Evolutionary conservation across 2,329 filamentous ascomycete species (phyloP).

Genomic region (Colletotrichum filicis): DNA sequence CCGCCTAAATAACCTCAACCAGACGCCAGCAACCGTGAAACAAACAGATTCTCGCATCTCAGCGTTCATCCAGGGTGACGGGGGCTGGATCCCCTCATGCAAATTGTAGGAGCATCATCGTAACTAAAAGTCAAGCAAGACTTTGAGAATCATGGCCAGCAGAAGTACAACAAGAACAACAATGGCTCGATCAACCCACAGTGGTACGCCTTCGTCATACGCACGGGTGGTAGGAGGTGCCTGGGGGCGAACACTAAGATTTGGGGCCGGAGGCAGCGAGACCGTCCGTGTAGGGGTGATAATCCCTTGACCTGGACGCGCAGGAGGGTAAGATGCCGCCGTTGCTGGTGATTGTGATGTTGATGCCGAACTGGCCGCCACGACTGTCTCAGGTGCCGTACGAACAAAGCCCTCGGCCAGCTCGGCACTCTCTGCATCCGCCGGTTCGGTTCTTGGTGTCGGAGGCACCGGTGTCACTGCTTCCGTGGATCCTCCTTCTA

Average conservation of each 20-base stretch:
- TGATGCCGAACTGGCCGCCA: not conserved
- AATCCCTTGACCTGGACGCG: constrained; percentile 40
- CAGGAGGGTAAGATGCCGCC: constrained; percentile 7
- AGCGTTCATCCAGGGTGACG: not conserved
- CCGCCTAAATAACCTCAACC: not conserved
- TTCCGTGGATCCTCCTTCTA: not conserved
- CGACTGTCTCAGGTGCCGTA: constrained; percentile 49
- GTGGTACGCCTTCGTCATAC: constrained; percentile 64
- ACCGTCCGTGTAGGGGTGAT: constrained; percentile 43
- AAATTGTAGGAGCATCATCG: not conserved
- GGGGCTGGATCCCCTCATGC: not conserved
- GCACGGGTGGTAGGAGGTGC: constrained; percentile 11
- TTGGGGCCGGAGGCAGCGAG: constrained; percentile 39
- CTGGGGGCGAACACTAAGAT: constrained; percentile 18
- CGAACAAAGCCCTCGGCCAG: constrained; percentile 69
- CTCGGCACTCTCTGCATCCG: constrained; percentile 56
- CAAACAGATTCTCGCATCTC: not conserved
- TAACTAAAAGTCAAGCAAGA: constrained; percentile 50
- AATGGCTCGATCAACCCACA: constrained; percentile 87
- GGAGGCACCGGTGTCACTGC: not conserved
- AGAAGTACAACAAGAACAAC: constrained; percentile 77
- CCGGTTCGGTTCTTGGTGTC: constrained; percentile 33
- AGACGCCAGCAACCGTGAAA: constrained; percentile 1
- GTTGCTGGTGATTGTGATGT: not conserved
- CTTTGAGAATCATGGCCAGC: constrained; percentile 74